Evolutionary conservation across 805 yeast genomes (phyloP).

Genomic region (Limtongozyma cylindracea): DNA sequence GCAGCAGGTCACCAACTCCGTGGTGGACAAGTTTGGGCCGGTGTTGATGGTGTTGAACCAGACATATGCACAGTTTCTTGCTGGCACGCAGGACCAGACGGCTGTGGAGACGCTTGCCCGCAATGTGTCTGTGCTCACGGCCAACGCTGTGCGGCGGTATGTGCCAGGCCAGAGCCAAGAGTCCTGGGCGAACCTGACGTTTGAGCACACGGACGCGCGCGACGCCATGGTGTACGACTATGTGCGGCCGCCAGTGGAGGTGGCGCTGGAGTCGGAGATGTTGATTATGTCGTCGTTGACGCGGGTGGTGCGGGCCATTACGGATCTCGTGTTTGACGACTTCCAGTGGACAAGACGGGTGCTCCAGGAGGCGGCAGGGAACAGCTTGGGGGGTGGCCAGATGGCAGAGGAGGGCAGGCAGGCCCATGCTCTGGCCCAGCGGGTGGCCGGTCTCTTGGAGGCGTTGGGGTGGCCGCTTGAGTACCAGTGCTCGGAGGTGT

Average conservation of each 20-base stretch:
- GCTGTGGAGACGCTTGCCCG: conserved; percentile 3
- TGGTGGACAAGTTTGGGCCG: conserved; percentile 29
- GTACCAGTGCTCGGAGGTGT: conserved; percentile 14
- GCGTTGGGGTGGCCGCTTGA: conserved; percentile 15
- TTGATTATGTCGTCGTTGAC: conserved; percentile 23
- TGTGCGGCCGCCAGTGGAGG: conserved; percentile 13
- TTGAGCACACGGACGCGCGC: conserved; percentile 1
- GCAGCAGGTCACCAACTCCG: conserved; percentile 22
- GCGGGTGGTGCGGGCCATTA: conserved; percentile 12
- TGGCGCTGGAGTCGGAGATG: conserved; percentile 15
- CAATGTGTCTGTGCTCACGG: conserved; percentile 14
- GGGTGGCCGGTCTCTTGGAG: conserved; percentile 5
- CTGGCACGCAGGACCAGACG: not conserved
- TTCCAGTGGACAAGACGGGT: conserved; percentile 8
- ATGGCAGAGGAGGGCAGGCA: too few relatives aligned
- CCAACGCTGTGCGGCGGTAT: conserved; percentile 20
- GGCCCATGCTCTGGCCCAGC: too few relatives aligned
- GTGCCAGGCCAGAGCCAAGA: too few relatives aligned
- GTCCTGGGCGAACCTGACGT: too few relatives aligned
- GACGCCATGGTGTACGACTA: conserved; percentile 13
- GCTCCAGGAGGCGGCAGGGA: too few relatives aligned
- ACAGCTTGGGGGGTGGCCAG: too few relatives aligned
- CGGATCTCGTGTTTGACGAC: conserved; percentile 10
- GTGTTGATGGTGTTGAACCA: conserved; percentile 14
- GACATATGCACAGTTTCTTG: conserved; percentile 5